Evolutionary conservation across 495 filamentous ascomycete genomes (phyloP).

Genomic region (Lentithecium fluviatile): DNA sequence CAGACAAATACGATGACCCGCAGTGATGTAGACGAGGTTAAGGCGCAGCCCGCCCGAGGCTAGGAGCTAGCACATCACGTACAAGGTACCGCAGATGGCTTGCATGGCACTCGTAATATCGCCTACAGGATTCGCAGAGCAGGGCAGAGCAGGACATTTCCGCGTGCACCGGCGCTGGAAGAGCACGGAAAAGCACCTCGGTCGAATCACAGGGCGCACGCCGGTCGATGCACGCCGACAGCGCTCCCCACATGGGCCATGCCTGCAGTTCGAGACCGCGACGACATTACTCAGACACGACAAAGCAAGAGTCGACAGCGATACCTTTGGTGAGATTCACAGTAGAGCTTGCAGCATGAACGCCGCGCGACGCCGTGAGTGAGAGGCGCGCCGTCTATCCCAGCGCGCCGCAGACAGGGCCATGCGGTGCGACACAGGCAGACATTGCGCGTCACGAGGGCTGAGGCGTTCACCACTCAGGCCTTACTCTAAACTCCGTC

Average conservation of each 20-base stretch:
- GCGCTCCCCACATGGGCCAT: slow-evolving; percentile 14
- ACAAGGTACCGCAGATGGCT: slow-evolving; percentile 9
- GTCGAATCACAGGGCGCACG: slow-evolving; percentile 1
- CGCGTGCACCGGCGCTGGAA: neutral
- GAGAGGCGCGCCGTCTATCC: neutral
- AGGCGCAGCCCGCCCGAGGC: no score
- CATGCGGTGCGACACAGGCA: neutral
- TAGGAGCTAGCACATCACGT: neutral
- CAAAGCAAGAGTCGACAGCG: slow-evolving; percentile 18
- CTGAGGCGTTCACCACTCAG: neutral
- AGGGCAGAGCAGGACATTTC: neutral
- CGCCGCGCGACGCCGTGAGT: no score
- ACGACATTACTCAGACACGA: slow-evolving; percentile 24
- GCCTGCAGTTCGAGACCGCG: slow-evolving; percentile 12
- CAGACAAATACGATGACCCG: neutral
- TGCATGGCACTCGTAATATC: slow-evolving; percentile 18
- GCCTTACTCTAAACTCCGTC: no score
- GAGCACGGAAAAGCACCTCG: neutral
- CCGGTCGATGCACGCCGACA: neutral
- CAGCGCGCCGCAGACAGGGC: no score
- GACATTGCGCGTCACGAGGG: neutral
- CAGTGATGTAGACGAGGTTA: neutral
- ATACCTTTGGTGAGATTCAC: neutral
- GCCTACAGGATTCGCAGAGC: slow-evolving; percentile 21
- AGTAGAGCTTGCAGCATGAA: neutral